These are phyloP conservation scores for Globisporangium heterothallicum DNA, from an alignment of 352 stramenopile species.

Conservation along the genomic window DNA sequence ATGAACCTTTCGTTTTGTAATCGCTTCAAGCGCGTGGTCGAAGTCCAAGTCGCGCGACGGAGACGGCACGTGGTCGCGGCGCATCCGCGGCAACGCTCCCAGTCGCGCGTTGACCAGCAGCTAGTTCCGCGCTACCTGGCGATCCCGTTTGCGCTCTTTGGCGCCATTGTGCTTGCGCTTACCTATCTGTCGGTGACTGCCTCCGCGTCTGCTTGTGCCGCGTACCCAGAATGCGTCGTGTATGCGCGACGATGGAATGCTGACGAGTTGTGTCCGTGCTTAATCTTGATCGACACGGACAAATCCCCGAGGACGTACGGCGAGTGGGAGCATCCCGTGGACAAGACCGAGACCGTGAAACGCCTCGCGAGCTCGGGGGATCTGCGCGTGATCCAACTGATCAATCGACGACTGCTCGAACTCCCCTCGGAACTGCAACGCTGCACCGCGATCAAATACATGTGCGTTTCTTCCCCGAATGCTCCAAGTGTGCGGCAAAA, in stretches of 20 bases:
- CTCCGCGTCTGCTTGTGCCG: constrained; percentile 11
- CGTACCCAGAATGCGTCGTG: constrained; percentile 24
- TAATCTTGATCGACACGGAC: background rate
- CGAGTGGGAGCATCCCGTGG: constrained; percentile 1
- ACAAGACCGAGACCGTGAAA: background rate
- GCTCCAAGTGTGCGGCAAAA: too few species aligned
- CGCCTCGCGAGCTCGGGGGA: constrained; percentile 1
- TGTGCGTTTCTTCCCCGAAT: constrained; percentile 27
- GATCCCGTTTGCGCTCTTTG: constrained; percentile 14
- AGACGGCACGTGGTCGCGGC: background rate
- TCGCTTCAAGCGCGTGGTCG: constrained; percentile 31
- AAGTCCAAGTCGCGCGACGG: constrained; percentile 21
- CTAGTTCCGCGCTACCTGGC: constrained; percentile 18
- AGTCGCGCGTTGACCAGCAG: constrained; percentile 1
- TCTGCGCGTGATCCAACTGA: constrained; percentile 25
- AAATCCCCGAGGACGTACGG: background rate
- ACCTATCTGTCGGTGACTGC: constrained; percentile 11
- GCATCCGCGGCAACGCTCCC: background rate
- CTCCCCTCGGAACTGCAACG: constrained; percentile 16
- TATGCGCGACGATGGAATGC: constrained; percentile 17
- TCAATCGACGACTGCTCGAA: constrained; percentile 22
- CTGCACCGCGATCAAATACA: constrained; percentile 22
- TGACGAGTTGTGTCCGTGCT: background rate
- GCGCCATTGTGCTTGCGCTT: constrained; percentile 9
- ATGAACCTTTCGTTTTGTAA: constrained; percentile 33